phyloP scores from a whole-genome alignment of 352 stramenopile species.

The Phytopythium oedochilum region DNA sequence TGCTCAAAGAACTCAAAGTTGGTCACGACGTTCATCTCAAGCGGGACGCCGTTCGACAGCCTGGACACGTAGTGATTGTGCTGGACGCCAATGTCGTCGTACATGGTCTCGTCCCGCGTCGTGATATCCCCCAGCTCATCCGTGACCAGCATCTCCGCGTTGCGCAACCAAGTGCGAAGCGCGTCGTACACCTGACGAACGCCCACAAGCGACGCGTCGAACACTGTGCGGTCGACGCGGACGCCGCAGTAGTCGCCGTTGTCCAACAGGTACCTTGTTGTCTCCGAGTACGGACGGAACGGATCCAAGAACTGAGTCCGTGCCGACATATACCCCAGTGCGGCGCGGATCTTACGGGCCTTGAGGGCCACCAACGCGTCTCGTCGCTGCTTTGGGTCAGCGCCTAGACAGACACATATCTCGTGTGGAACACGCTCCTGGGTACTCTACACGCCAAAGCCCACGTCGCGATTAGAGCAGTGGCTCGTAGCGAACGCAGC shows the following conservation, averaged over 20 bases:
- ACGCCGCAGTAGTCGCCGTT: slow-evolving; percentile 25
- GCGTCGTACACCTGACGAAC: slow-evolving; percentile 44
- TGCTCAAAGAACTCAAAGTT: slow-evolving; percentile 19
- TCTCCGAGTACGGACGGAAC: slow-evolving; percentile 14
- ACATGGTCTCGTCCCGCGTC: slow-evolving; percentile 47
- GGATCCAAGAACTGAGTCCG: slow-evolving; percentile 14
- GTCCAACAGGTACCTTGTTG: slow-evolving; percentile 21
- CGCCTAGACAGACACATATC: slow-evolving; percentile 16
- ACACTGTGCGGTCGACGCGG: slow-evolving; percentile 32
- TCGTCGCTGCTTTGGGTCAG: slow-evolving; percentile 13
- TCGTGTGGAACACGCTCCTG: slow-evolving; percentile 15
- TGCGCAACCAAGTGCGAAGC: slow-evolving; percentile 25
- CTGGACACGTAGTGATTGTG: slow-evolving; percentile 37
- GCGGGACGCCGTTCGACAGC: slow-evolving; percentile 12
- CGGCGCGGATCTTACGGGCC: slow-evolving; percentile 11
- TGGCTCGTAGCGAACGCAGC: too few species aligned
- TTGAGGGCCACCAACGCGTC: slow-evolving; percentile 17
- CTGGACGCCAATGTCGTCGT: slow-evolving; percentile 22
- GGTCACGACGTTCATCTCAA: slow-evolving; percentile 32
- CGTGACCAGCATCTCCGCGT: slow-evolving; percentile 45
- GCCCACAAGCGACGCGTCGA: slow-evolving; percentile 17
- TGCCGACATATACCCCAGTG: slow-evolving; percentile 17
- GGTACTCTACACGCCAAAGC: slow-evolving; percentile 16
- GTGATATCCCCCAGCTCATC: slow-evolving; percentile 42
- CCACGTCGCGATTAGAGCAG: too few species aligned